Percentiles rank a stretch among this genome's conserved stretches.
Evolutionary conservation across 1,284 basidiomycete genomes (phyloP).

Genomic region (Tremellales sp.): DNA sequence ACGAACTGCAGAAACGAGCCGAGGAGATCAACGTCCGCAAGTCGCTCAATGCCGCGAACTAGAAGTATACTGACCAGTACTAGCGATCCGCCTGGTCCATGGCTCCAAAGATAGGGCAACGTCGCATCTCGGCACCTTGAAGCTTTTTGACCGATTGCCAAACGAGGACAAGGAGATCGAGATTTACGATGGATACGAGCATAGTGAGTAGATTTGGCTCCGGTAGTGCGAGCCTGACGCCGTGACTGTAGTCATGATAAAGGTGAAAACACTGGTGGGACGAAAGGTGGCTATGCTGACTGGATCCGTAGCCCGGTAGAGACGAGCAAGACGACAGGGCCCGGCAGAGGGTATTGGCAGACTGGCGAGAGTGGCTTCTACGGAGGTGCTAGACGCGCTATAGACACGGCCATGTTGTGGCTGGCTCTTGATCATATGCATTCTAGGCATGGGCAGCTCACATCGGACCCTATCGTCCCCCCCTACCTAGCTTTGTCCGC

Average conservation of each 20-base stretch:
- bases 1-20: conserved; percentile 41
- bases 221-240: background rate
- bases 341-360: conserved; percentile 45
- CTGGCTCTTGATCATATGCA: no score
- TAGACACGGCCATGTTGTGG: background rate
- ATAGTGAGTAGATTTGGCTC: conserved; percentile 35
- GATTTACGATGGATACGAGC: conserved; percentile 54
- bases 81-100: conserved; percentile 52
- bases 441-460: no score
- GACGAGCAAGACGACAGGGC: conserved; percentile 48
- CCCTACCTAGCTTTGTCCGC: no score
- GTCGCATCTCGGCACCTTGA: conserved; percentile 46
- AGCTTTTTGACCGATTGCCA: conserved; percentile 48
- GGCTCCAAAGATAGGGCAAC: conserved; percentile 52
- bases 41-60: conserved; percentile 27
- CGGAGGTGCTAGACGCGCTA: conserved; percentile 27
- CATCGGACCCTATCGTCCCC: no score
- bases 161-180: conserved; percentile 48
- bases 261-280: background rate
- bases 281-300: background rate
- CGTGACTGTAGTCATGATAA: background rate
- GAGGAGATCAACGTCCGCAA: conserved; percentile 43
- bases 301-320: conserved; percentile 38
- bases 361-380: conserved; percentile 47
- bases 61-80: conserved; percentile 12